Evolutionary conservation across 345 rosid genomes (phyloP).

Genomic region (Dovyalis caffra): DNA sequence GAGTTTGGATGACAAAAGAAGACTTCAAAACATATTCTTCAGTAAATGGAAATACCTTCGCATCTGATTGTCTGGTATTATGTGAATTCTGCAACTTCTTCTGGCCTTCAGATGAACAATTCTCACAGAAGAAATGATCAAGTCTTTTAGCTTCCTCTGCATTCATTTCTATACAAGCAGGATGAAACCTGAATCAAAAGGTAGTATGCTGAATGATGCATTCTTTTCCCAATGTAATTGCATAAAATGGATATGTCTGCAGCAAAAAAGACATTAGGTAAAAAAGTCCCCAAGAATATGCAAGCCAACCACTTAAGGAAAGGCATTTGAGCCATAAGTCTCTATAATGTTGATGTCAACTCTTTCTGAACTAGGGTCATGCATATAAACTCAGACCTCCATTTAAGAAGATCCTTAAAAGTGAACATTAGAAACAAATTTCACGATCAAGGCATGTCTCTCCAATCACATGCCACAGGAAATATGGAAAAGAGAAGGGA

Average conservation of each 20-base stretch:
- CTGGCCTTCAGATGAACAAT: slow-evolving; percentile 66
- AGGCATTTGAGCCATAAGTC: neutral
- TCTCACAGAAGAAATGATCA: slow-evolving; percentile 83
- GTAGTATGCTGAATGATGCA: slow-evolving; percentile 34
- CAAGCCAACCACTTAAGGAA: neutral
- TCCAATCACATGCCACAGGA: neutral
- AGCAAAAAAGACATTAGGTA: neutral
- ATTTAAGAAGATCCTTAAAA: neutral
- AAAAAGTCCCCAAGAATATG: neutral
- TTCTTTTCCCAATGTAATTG: slow-evolving; percentile 12
- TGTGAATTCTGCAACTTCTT: slow-evolving; percentile 60
- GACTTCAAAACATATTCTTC: neutral
- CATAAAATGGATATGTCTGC: slow-evolving; percentile 13
- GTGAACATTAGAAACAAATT: neutral
- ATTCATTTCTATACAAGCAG: slow-evolving; percentile 89
- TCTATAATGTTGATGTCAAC: too few species aligned
- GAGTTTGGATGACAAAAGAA: neutral
- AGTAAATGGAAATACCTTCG: slow-evolving; percentile 51
- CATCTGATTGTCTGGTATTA: slow-evolving; percentile 46
- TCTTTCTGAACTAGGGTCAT: neutral
- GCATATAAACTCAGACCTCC: neutral
- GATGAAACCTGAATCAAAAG: slow-evolving; percentile 93
- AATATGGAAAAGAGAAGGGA: neutral
- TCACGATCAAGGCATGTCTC: neutral
- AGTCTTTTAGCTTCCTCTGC: slow-evolving; percentile 79